A percentile compares a stretch with the other conserved stretches of the same genome.
Conservation (phyloP, 164 flowering plant genomes). For the Umbellularia californica region DNA sequence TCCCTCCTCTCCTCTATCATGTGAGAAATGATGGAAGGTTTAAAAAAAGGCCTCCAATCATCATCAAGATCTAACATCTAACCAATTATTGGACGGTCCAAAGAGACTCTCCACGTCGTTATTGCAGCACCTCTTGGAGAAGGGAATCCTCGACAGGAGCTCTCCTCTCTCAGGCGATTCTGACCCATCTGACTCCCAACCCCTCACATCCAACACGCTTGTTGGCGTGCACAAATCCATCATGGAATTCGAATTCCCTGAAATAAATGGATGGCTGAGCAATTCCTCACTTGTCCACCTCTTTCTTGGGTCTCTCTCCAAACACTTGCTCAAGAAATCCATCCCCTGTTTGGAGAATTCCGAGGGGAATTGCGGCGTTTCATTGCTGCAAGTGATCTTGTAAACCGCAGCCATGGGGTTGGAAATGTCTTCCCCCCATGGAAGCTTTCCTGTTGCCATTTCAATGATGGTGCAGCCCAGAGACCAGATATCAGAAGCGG, state of each 20-base stretch:
- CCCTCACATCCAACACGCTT: slow-evolving; percentile 30
- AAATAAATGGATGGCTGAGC: slow-evolving; percentile 50
- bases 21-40: too few species aligned
- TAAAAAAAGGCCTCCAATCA: too few species aligned
- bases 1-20: too few species aligned
- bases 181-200: slow-evolving; percentile 18
- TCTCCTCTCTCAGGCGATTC: slow-evolving; percentile 3
- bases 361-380: slow-evolving; percentile 35
- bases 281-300: slow-evolving; percentile 39
- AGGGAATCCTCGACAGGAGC: slow-evolving; percentile 15
- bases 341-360: slow-evolving; percentile 36
- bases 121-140: slow-evolving; percentile 7
- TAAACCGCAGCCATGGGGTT: slow-evolving; percentile 36
- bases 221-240: slow-evolving; percentile 28
- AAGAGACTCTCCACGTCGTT: background rate
- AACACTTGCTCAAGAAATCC: slow-evolving; percentile 51
- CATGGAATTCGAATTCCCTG: background rate
- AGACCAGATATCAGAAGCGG: slow-evolving; percentile 57
- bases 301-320: slow-evolving; percentile 34
- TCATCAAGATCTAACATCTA: background rate
- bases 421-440: slow-evolving; percentile 32
- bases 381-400: slow-evolving; percentile 36
- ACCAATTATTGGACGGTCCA: background rate
- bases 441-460: slow-evolving; percentile 57
- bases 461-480: slow-evolving; percentile 63